Conservation (phyloP, 306 rosid species). For the Mimosa pudica region DNA sequence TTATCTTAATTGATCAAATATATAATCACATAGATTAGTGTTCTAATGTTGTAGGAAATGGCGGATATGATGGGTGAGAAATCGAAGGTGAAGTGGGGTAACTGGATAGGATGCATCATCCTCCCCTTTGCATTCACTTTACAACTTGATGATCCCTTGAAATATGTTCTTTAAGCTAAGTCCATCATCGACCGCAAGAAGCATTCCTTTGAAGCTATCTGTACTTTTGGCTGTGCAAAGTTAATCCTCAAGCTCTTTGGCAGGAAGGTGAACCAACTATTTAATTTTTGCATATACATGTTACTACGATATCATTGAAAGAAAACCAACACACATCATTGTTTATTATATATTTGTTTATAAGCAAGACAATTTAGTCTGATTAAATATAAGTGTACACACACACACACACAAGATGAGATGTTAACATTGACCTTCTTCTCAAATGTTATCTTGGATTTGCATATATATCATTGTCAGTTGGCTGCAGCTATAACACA, state of each 20-base stretch:
- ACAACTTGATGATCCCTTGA: constrained; percentile 51
- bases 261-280: constrained; percentile 38
- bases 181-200: constrained; percentile 57
- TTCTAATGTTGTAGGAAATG: constrained; percentile 41
- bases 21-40: neutral
- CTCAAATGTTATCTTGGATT: no score
- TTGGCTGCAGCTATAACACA: constrained; percentile 44
- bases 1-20: no score
- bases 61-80: constrained; percentile 69
- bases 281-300: no score
- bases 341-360: no score
- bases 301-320: no score
- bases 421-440: no score
- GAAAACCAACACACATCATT: no score
- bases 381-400: no score
- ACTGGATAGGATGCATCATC: constrained; percentile 51
- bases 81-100: constrained; percentile 68
- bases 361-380: no score
- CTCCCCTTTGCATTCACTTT: constrained; percentile 50
- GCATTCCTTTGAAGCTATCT: constrained; percentile 55
- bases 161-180: constrained; percentile 61
- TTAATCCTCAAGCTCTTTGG: constrained; percentile 46
- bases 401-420: no score
- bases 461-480: constrained; percentile 24
- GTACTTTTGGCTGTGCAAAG: constrained; percentile 33